Evolutionary conservation across 208 protist genomes (phyloP), one percentile per base, ranked within the genome.

Genomic region (Crithidia fasciculata): DNA sequence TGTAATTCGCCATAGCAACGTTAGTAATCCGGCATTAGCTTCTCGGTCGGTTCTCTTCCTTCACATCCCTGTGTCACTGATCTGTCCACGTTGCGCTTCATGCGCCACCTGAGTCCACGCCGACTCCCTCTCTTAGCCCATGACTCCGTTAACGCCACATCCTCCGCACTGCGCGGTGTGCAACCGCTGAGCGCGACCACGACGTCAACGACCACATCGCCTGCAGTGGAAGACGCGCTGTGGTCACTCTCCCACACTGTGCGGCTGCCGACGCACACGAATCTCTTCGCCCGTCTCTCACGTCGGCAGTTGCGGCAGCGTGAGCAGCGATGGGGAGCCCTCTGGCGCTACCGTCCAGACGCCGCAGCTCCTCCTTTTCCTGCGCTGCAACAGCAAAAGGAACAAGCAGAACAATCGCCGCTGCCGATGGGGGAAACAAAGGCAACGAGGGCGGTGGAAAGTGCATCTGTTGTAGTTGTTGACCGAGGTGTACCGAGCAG

Each of bases 261-360:
- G 19, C 36, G 50, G 8, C 39, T 69, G 19, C 65, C 67, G 2
- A 13, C 37, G 54, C 4, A 43, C 28, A 28, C 55, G n/a, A 37
- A 58, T 7, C 18, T 56, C 8, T 82, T 39, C 18, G 37, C 52
- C 2, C 55, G 63, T 40, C 76, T 82, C 0, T 84, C 72, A n/a
- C 62, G 79, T 13, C 80, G 84, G 5, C 66, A 81, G n/a, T 55
- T 63, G 69, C 77, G 85, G 6, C 85, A 93, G 50, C 78, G 85
- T 18, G 78, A 87, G 72, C 78, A 75, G 6, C 65, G 41, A 15
- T 86, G 72, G 75, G 85, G 83, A 5, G 80, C 79, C 19, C 49
- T 87, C 56, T 87, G 83, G 88, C 83, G 83, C 36, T 89, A 88
- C 56, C 61, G 43, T n/a, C 41, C 36, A 2, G 62, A 73, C 10